Base-by-base conservation (phyloP, 2,329 filamentous ascomycete species). In the Escovopsis weberi region DNA sequence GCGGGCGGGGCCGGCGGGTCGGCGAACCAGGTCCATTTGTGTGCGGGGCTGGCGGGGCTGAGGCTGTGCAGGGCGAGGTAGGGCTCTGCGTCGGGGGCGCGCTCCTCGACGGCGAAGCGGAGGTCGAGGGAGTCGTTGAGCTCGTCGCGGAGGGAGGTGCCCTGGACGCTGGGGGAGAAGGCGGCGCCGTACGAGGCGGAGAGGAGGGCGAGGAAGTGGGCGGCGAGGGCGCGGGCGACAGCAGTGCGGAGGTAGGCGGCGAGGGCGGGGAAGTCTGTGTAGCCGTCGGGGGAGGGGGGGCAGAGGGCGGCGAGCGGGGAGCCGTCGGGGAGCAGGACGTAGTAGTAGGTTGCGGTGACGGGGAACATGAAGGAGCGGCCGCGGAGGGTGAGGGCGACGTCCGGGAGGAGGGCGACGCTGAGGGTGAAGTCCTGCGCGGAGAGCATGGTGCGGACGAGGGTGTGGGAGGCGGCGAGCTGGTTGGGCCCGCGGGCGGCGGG, bases 191-290 rank as follows among this genome's bases (percentile, higher is more conserved):
- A 10, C 18, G 37, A 41, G 1, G 33, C 33, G 12, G 43, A 41
- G 12, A 60, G 50, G 30, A 48, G 46, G 19, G 52, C 47, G 28
- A 65, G 51, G 39, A 58, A 55, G 42, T 59, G 58, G 9, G 62
- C 53, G 0, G 63, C 55, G 3, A 72, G 55, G 36, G 59, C 58
- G 37, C 63, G 67, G 23, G 60, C 51, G 7, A 64, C 58, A 11
- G 67, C 65, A 15, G 62, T 62, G 43, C 61, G 56, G 8, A 75
- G 49, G 52, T 74, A 74, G 47, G 65, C 62, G 11, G 60, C 55
- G 6, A 72, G 60, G 32, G 69, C 66, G 9, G 51, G 47, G 12
- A 68, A 55, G 47, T 62, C 62, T 0, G 66, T 61, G 47, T 72
- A 75, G 6, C 60, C 58, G 23, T 68, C 63, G 10, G 56, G 53